phyloP scores from a whole-genome alignment of 2,329 filamentous ascomycete genomes.

The Proliferodiscus dingleyae region DNA sequence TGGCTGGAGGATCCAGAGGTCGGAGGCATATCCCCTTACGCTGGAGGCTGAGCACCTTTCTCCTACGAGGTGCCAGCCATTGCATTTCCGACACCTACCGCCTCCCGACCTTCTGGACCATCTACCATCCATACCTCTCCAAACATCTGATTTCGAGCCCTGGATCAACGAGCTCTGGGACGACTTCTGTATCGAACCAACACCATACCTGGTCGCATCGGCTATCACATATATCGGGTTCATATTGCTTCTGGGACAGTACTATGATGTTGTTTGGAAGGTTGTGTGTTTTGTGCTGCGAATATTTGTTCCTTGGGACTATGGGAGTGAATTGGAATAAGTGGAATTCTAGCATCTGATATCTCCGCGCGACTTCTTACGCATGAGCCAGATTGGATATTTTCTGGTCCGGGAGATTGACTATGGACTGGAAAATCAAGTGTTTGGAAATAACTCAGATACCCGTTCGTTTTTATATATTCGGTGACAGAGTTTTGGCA shows the following conservation, averaged over 20 bases:
- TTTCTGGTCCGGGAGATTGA: not conserved
- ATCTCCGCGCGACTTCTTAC: not conserved
- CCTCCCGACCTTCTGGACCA: conserved; percentile 3
- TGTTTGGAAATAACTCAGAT: not conserved
- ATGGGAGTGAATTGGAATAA: conserved; percentile 13
- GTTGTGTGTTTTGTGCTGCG: conserved; percentile 16
- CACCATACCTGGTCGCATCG: conserved; percentile 22
- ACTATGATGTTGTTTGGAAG: conserved; percentile 17
- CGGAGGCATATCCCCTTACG: not conserved
- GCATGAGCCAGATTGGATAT: not conserved
- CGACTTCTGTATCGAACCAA: conserved; percentile 26
- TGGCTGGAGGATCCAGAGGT: conserved; percentile 5
- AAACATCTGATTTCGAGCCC: conserved; percentile 19
- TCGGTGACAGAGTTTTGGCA: not conserved
- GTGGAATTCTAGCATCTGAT: not conserved
- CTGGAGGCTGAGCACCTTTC: no score
- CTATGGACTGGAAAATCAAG: no score
- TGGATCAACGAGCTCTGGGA: conserved; percentile 24
- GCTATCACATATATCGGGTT: conserved; percentile 21
- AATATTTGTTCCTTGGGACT: conserved; percentile 24
- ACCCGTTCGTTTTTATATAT: not conserved
- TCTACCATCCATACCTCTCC: conserved; percentile 6
- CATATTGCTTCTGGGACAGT: conserved; percentile 19
- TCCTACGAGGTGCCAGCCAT: conserved; percentile 5
- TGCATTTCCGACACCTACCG: conserved; percentile 8